Evolutionary conservation across 805 yeast genomes (phyloP), one percentile per base, ranked within the genome.

Genomic region (Wickerhamomyces subpelliculosus): DNA sequence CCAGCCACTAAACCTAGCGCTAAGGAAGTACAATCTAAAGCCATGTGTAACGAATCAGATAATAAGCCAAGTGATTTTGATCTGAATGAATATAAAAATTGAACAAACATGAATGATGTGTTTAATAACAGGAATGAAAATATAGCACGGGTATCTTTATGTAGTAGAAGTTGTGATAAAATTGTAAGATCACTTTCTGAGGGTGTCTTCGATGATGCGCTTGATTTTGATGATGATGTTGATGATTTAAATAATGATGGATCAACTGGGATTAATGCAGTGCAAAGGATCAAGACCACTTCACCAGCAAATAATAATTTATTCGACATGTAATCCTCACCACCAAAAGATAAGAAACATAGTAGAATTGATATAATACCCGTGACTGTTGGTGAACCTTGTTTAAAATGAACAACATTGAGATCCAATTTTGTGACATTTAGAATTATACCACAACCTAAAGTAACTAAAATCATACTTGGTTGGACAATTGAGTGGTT

Each of bases 31-130:
- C 98, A 93, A 60, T 93, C 99, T 39, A 93, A 68, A 3, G 95
- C 84, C 99, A 93, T 93, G 60, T 93, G 99, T 37, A 93, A 69
- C 1, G 96, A 87, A 55, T 93, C 99, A 16, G 96, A 87, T 37
- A 93, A 60, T 19, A 93, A 67, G 10, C 98, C 97, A 33, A 93
- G 65, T 0, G 97, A 90, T 54, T 85, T 89, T 2, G 97, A 88
- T 44, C 95, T 72, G 62, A 93, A 83, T 1, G 97, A 89, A 58
- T 93, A 93, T 9, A 93, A 63, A 46, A 93, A 69, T 63, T 93
- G 99, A 29, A 93, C 80, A 52, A 93, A 77, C 99, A 93, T 93
- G 62, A 93, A 93, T 3, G 93, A 75, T 11, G 95, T 78, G 60
- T 93, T 93, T 43, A 93, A 69, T 45, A 90, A 60, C 34, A 93